phyloP scores from a whole-genome alignment of 441 rosid species.

The Cnidoscolus chayamansa region DNA sequence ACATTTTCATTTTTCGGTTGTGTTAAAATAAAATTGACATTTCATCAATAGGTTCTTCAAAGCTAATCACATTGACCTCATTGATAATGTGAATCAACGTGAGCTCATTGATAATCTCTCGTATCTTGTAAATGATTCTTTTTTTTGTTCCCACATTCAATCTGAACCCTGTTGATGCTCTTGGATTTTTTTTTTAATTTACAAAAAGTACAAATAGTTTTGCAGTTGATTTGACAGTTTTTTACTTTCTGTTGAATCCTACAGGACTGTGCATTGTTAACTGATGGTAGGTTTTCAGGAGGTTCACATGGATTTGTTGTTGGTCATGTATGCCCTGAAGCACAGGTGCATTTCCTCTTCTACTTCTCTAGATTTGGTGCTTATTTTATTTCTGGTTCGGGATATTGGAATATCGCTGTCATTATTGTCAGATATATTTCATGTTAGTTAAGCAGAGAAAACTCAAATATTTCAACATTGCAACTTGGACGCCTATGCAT shows the following conservation, averaged over 20 bases:
- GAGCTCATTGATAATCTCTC: neutral
- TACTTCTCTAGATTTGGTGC: too few species aligned
- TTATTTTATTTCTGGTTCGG: neutral
- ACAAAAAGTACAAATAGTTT: neutral
- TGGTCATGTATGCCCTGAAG: slow-evolving; percentile 96
- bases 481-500: neutral
- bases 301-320: slow-evolving; percentile 99
- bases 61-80: too few species aligned
- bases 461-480: slow-evolving; percentile 5
- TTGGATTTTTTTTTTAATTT: neutral
- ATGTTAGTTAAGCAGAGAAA: neutral
- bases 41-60: too few species aligned
- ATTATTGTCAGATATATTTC: neutral
- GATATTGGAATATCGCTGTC: neutral
- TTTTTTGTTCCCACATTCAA: too few species aligned
- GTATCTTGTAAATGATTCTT: neutral
- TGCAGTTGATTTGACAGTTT: slow-evolving; percentile 11
- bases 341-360: slow-evolving; percentile 55
- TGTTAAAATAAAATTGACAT: too few species aligned
- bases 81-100: neutral
- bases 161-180: too few species aligned
- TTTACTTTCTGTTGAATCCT: slow-evolving; percentile 20
- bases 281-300: slow-evolving; percentile 97
- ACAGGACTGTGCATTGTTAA: slow-evolving; percentile 87
- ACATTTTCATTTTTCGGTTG: too few species aligned